A percentile compares a stretch with the other conserved stretches of the same genome.
These are phyloP conservation scores for Gigaspora rosea DNA, from an alignment of 192 early-diverging fungal species.

Conservation along the genomic window DNA sequence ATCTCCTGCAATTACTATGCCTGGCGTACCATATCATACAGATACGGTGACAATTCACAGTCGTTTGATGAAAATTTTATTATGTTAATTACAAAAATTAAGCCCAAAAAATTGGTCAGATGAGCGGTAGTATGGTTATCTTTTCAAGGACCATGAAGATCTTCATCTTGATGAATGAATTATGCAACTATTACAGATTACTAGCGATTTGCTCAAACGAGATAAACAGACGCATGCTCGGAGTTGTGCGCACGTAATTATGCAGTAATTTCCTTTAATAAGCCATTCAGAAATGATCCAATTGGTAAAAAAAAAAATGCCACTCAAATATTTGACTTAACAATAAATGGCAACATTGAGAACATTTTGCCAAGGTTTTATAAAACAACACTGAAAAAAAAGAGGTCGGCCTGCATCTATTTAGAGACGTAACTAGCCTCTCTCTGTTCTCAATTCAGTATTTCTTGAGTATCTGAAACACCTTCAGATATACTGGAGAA, in stretches of 20 bases:
- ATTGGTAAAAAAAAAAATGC: slow-evolving; percentile 81
- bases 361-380: slow-evolving; percentile 61
- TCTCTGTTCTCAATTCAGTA: slow-evolving; percentile 54
- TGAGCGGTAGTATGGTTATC: slow-evolving; percentile 63
- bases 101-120: slow-evolving; percentile 84
- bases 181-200: slow-evolving; percentile 73
- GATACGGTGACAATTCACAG: slow-evolving; percentile 45
- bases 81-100: slow-evolving; percentile 83
- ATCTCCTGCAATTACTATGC: slow-evolving; percentile 54
- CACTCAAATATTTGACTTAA: slow-evolving; percentile 74
- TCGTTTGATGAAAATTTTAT: slow-evolving; percentile 54
- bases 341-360: slow-evolving; percentile 74
- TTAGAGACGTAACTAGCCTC: slow-evolving; percentile 71
- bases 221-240: slow-evolving; percentile 49
- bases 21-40: slow-evolving; percentile 38
- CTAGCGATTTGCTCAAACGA: slow-evolving; percentile 60
- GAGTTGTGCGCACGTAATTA: slow-evolving; percentile 49
- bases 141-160: slow-evolving; percentile 94
- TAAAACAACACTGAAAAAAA: slow-evolving; percentile 43
- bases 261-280: slow-evolving; percentile 83
- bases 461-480: slow-evolving; percentile 60
- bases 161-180: slow-evolving; percentile 89
- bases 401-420: slow-evolving; percentile 52
- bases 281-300: slow-evolving; percentile 90
- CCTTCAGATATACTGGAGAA: slow-evolving; percentile 65